These are phyloP conservation scores for Lipomyces yamanashiensis DNA, from an alignment of 805 yeast species.

Conservation along the genomic window DNA sequence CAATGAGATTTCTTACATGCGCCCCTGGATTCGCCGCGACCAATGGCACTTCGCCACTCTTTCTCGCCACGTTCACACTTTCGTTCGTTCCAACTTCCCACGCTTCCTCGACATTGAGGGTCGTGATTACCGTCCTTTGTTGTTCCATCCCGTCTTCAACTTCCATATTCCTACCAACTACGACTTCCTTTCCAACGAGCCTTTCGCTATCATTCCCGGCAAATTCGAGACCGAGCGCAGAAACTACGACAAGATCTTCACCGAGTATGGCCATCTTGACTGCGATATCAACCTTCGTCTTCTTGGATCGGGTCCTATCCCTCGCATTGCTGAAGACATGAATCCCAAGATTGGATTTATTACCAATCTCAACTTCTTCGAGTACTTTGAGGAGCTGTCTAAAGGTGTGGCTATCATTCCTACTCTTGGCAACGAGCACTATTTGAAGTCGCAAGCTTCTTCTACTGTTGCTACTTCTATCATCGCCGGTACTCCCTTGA, in stretches of 20 bases:
- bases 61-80: constrained; percentile 31
- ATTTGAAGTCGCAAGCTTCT: constrained; percentile 30
- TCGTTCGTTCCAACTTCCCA: constrained; percentile 28
- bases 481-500: constrained; percentile 33
- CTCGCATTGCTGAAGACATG: constrained; percentile 19
- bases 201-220: constrained; percentile 36
- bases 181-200: constrained; percentile 18
- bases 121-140: constrained; percentile 21
- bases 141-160: constrained; percentile 33
- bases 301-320: constrained; percentile 32
- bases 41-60: constrained; percentile 35
- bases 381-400: constrained; percentile 28
- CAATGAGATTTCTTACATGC: constrained; percentile 27
- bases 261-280: constrained; percentile 18
- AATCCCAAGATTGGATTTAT: constrained; percentile 16
- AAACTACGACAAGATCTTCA: constrained; percentile 31
- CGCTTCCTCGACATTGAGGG: constrained; percentile 24
- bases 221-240: constrained; percentile 35
- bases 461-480: constrained; percentile 32
- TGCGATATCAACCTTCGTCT: constrained; percentile 27
- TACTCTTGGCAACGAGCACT: constrained; percentile 25
- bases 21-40: constrained; percentile 32
- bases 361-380: constrained; percentile 25
- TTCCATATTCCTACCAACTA: constrained; percentile 1
- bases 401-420: constrained; percentile 31